Evolutionary conservation across 2,329 filamentous ascomycete species (phyloP), one percentile per base, ranked within the genome.

Genomic region (Chaetomium sp.): DNA sequence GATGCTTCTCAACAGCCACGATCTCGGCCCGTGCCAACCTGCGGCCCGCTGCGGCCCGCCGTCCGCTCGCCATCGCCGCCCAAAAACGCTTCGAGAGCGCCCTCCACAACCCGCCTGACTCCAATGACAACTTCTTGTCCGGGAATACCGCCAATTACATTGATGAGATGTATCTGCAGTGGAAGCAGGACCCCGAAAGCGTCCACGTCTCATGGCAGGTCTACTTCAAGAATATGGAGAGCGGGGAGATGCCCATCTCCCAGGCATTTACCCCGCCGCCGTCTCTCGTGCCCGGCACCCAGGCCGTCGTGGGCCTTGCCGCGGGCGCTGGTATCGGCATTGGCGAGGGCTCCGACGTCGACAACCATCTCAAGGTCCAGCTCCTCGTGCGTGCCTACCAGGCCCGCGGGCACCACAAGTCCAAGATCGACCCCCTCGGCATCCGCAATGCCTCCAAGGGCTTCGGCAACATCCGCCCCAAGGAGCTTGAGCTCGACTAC

Each of bases 211-310:
- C 94, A 72, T 99, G 94, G 94, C 92, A 96, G 77, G 86, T 95
- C 70, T 99, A 99, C 82, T 99, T 99, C 82, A 89, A 86, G 77
- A 99, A 99, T 77, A 96, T 99, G 88, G 94, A 99, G 79, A 88
- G 85, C 64, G 94, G 94, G 72, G 89, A 94, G 69, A 97, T 99
- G 90, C 92, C 92, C 70, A 90, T 95, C 70, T 94, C 92, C 61
- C 89, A 95, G 75, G 94, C 94, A 65, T 99, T 99, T 79, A 91
- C 91, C 63, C 91, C 94, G 63, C 94, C 94, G 47, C 94, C 94
- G 12, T 96, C 88, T 65, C 84, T 99, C 64, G 86, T 97, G 51
- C 89, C 91, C 54, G 83, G 84, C 64, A 87, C 90, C 52, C 89
- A 89, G 60, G 88, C 88, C 65, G 84, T 94, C 55, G 86, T 88